phyloP scores from a whole-genome alignment of 2,329 filamentous ascomycete genomes.

The Trichoderma atrobrunneum region DNA sequence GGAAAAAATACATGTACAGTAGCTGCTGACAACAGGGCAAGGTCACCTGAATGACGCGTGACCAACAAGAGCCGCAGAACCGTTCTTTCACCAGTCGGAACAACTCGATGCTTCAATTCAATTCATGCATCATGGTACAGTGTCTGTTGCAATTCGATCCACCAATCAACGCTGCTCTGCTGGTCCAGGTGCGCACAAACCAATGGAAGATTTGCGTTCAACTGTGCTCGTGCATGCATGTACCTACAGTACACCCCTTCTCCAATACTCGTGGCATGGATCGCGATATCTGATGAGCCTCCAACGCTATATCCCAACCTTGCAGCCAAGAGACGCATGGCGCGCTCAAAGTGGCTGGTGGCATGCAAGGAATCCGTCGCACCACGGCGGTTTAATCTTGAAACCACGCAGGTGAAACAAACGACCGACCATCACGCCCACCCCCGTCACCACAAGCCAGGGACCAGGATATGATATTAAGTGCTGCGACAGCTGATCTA shows the following conservation, averaged over 20 bases:
- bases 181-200: neutral
- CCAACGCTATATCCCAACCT: neutral
- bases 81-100: neutral
- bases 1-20: neutral
- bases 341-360: conserved; percentile 9
- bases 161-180: neutral
- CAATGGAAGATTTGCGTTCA: neutral
- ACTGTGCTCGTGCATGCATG: neutral
- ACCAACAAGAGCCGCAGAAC: neutral
- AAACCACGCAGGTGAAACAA: conserved; percentile 17
- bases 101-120: neutral
- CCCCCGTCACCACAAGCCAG: neutral
- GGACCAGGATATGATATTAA: conserved; percentile 4
- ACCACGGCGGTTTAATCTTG: conserved; percentile 9
- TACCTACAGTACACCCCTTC: neutral
- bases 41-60: conserved; percentile 6
- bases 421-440: conserved; percentile 4
- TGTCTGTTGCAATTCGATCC: neutral
- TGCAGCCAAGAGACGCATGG: conserved; percentile 3
- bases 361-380: conserved; percentile 8
- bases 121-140: neutral
- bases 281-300: conserved; percentile 18
- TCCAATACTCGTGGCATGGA: neutral
- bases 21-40: neutral
- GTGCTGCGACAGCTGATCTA: conserved; percentile 2